Percentiles rank a stretch among this genome's conserved stretches.
phyloP scores from a whole-genome alignment of 352 stramenopile genomes.

The Saprolegnia diclina region DNA sequence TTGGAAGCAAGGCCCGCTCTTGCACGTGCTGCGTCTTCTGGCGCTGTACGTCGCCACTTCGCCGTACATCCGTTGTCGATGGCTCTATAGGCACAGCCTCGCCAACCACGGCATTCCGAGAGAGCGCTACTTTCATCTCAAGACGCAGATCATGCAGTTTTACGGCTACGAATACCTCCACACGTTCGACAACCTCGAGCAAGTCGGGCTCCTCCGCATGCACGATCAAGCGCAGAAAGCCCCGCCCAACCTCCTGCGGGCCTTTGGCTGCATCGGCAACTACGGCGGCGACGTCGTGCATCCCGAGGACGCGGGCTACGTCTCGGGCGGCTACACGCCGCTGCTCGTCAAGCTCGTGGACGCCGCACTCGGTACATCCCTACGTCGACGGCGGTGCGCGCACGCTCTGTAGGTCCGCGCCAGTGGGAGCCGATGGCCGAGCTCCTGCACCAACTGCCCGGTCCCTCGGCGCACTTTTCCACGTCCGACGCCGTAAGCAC shows the following conservation, averaged over 20 bases:
- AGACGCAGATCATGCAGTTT: conserved; percentile 24
- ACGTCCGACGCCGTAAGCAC: not conserved
- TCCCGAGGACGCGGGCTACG: conserved; percentile 17
- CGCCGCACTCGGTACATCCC: conserved; percentile 10
- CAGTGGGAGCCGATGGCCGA: conserved; percentile 8
- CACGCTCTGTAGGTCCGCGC: not conserved
- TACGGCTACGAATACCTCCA: conserved; percentile 27
- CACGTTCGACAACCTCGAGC: conserved; percentile 23
- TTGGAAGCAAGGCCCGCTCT: conserved; percentile 15
- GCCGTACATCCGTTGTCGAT: not conserved
- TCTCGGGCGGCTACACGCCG: conserved; percentile 16
- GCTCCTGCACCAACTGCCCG: conserved; percentile 20
- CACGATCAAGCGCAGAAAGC: not conserved
- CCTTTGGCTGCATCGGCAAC: conserved; percentile 7
- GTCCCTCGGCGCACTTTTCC: conserved; percentile 14
- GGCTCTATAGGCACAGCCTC: conserved; percentile 8
- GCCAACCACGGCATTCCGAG: conserved; percentile 20
- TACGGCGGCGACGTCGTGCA: conserved; percentile 14
- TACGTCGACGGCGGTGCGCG: not conserved
- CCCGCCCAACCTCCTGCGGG: not conserved
- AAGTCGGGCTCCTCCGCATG: conserved; percentile 8
- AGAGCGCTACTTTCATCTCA: conserved; percentile 10
- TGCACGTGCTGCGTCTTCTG: conserved; percentile 10
- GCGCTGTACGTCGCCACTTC: not conserved
- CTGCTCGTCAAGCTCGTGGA: conserved; percentile 19